phyloP scores from a whole-genome alignment of 176 grass and related monocot genomes.

The Aegilops umbellulata region DNA sequence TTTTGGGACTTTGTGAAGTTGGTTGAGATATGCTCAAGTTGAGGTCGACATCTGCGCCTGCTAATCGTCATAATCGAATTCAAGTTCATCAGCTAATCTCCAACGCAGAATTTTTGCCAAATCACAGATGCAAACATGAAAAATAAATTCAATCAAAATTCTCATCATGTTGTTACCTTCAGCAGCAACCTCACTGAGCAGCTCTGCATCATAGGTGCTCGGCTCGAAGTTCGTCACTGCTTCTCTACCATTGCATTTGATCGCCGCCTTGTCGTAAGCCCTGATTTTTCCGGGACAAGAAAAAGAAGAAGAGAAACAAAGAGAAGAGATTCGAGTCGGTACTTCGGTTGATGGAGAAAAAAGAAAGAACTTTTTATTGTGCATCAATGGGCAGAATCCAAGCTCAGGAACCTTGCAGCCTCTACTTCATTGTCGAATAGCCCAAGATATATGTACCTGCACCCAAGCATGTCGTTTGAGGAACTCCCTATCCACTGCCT shows the following conservation, averaged over 20 bases:
- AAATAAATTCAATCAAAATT: neutral
- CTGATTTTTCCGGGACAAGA: slow-evolving; percentile 45
- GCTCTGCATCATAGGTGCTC: slow-evolving; percentile 71
- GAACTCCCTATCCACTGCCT: slow-evolving; percentile 50
- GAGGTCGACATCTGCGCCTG: slow-evolving; percentile 72
- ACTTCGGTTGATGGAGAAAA: slow-evolving; percentile 26
- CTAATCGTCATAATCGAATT: neutral
- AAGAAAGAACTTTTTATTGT: slow-evolving; percentile 27
- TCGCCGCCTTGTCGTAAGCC: slow-evolving; percentile 97
- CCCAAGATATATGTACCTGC: slow-evolving; percentile 99
- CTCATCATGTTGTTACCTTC: slow-evolving; percentile 48
- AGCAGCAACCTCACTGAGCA: slow-evolving; percentile 40
- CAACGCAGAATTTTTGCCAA: neutral
- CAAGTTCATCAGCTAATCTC: neutral
- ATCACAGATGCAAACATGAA: neutral
- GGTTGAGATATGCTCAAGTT: slow-evolving; percentile 98
- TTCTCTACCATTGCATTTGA: slow-evolving; percentile 96
- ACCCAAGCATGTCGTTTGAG: slow-evolving; percentile 87
- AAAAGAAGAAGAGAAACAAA: slow-evolving; percentile 28
- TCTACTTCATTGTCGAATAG: slow-evolving; percentile 99
- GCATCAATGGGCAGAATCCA: slow-evolving; percentile 55
- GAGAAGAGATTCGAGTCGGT: slow-evolving; percentile 67
- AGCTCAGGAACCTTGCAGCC: slow-evolving; percentile 92
- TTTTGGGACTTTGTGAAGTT: slow-evolving; percentile 46
- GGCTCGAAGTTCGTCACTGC: slow-evolving; percentile 95